These are phyloP conservation scores for Tarenaya hassleriana DNA, from an alignment of 345 rosid species.

Conservation along the genomic window DNA sequence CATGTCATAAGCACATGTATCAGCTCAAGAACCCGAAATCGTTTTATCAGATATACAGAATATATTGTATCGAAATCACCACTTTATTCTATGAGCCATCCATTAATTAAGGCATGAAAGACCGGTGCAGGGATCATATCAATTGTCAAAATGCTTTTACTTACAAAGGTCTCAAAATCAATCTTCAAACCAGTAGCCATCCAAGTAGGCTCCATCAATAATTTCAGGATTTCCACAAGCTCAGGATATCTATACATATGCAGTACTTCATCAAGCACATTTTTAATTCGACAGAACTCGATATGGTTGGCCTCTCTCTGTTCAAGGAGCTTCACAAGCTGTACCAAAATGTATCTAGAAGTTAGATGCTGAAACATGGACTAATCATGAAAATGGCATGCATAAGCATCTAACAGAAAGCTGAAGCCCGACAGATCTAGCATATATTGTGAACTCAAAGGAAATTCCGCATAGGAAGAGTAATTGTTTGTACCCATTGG, in stretches of 20 bases:
- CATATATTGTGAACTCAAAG: background rate
- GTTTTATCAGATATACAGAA: background rate
- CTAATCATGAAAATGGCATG: background rate
- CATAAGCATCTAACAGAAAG: background rate
- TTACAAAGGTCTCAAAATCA: conserved; percentile 70
- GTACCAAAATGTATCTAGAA: conserved; percentile 23
- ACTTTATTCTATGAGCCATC: conserved; percentile 13
- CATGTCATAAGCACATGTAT: conserved; percentile 2
- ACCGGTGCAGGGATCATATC: background rate
- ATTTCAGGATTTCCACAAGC: conserved; percentile 59
- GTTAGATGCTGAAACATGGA: conserved; percentile 20
- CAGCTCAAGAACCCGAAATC: background rate
- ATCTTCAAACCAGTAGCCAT: conserved; percentile 90
- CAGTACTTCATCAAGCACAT: conserved; percentile 73
- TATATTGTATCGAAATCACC: background rate
- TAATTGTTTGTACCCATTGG: conserved; percentile 1
- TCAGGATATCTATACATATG: conserved; percentile 57
- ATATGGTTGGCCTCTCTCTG: conserved; percentile 88
- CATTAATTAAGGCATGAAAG: conserved; percentile 3
- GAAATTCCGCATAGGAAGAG: too few species aligned
- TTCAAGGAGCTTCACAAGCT: conserved; percentile 98
- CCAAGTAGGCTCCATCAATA: conserved; percentile 91
- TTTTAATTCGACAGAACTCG: conserved; percentile 83
- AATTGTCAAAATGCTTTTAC: conserved; percentile 14
- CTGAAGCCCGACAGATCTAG: background rate